phyloP scores from a whole-genome alignment of 1,284 basidiomycete genomes.

The Puccinia brachypodii region DNA sequence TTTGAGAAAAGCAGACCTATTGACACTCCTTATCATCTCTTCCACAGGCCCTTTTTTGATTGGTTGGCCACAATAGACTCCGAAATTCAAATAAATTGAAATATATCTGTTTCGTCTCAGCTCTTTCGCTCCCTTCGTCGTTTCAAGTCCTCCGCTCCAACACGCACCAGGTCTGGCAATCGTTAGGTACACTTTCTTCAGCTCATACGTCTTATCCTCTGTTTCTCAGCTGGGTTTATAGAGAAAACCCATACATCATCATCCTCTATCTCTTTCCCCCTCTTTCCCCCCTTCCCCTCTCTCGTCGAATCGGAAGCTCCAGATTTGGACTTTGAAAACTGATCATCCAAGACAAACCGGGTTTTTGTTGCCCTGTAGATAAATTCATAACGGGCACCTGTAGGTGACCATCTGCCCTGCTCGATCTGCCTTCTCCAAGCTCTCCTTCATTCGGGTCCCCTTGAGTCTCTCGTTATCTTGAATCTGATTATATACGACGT shows the following conservation, averaged over 20 bases:
- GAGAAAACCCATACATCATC: not conserved
- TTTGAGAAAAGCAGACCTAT: too few relatives aligned
- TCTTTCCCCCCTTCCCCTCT: not conserved
- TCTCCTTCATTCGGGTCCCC: too few relatives aligned
- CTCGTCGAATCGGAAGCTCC: not conserved
- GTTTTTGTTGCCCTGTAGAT: too few relatives aligned
- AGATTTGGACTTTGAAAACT: not conserved
- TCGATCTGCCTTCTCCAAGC: too few relatives aligned
- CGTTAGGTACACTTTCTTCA: not conserved
- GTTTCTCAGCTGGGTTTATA: not conserved
- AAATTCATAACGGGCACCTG: too few relatives aligned
- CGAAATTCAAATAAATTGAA: too few relatives aligned
- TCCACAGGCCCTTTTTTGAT: too few relatives aligned
- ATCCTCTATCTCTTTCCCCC: not conserved
- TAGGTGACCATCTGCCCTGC: not conserved
- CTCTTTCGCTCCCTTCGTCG: not conserved
- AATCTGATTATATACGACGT: too few relatives aligned
- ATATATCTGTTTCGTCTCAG: not conserved
- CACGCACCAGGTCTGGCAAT: conserved; percentile 10
- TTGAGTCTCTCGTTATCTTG: too few relatives aligned
- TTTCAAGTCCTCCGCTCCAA: conserved; percentile 10
- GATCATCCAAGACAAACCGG: not conserved
- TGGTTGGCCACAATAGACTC: too few relatives aligned
- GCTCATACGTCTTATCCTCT: not conserved
- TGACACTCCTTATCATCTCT: too few relatives aligned